Evolutionary conservation across 371 early-diverging fungal genomes (phyloP), one percentile per base, ranked within the genome.

Genomic region (Nosema muscidifuracis): DNA sequence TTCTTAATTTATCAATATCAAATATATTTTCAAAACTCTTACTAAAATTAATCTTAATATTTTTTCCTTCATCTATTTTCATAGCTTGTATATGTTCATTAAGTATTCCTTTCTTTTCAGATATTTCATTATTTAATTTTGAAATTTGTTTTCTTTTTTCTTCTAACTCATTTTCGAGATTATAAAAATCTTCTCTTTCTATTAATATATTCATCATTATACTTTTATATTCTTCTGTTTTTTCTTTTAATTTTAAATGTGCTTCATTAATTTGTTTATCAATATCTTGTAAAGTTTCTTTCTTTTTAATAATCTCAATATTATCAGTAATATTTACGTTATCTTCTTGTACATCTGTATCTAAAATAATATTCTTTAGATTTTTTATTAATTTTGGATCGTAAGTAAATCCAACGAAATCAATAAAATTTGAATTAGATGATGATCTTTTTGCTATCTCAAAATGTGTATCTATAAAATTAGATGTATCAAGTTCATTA

Each of bases 401-500:
- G 67, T 70, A 79, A 30, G 78, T 75, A 75, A 81, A 84, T 22
- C 84, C 84, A 13, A 82, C 67, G 65, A 84, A 84, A 26, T 65
- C 65, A 40, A 72, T 26, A 40, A 58, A 62, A 15, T 66, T 65
- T 12, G 31, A 50, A 2, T 43, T 20, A 20, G 43, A 36, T 38
- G 20, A 50, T 55, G 71, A 87, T 84, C 31, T 82, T 79, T 71
- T 88, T 88, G 73, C 75, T 9, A 70, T 66, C 38, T 58, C 62
- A 55, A 80, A 80, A 9, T 74, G 64, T 9, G 74, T 75, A 33
- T 75, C 75, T 16, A 65, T 69, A 86, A 93, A 92, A 83, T 92
- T 89, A 10, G 86, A 80, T 20, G 89, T 88, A 80, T 91, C 91
- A 40, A 81, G 81, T 38, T 86, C 86, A 6, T 84, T 80, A 55